Base-by-base conservation (phyloP, 768 basidiomycete species). In the Suillus luteus region DNA sequence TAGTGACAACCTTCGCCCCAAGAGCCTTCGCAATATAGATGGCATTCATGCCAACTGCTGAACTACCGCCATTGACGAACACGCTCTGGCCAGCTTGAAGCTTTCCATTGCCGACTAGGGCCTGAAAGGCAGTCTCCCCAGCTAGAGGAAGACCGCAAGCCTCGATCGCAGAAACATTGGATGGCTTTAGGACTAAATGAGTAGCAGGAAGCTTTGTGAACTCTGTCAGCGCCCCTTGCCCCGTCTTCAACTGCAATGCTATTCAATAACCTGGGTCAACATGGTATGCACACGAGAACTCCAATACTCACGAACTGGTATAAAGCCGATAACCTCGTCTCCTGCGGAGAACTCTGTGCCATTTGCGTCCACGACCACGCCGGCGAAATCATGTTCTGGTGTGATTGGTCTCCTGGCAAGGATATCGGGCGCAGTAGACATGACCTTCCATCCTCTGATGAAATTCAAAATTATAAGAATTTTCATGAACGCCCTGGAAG, bases 11-110 rank as follows among this genome's bases (percentile, higher is more conserved):
- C 4, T 65, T 76, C 61, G 85, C 84, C 4, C 88, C 88, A 65
- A 78, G 79, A 1, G 83, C 80, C 70, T 91, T 92, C 9, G 90
- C 89, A 11, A 92, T 71, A 71, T 92, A 89, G 55, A 92, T 88
- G 1, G 88, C 90, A 67, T 83, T 83, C n/a, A 81, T 76, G 5
- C 91, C 91, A 1, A 91, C 88, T 14, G 85, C 76, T 1, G 87
- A 85, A 59, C 86, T 87, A 5, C 89, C 91, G 0, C 90, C 90
- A 62, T 90, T 87, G 69, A 93, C 77, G 67, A 92, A 83, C 4
- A 93, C 76, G 1, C 81, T 80, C 68, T 87, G 86, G 1, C 83
- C 86, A 27, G 77, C 68, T 70, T 89, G 82, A n/a, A 90, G 71
- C 35, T 82, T 77, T 1, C 77, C 83, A 1, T 77, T 70, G 0